These are phyloP conservation scores for Melampsora larici-populina DNA, from an alignment of 1,284 basidiomycete species.

Conservation along the genomic window DNA sequence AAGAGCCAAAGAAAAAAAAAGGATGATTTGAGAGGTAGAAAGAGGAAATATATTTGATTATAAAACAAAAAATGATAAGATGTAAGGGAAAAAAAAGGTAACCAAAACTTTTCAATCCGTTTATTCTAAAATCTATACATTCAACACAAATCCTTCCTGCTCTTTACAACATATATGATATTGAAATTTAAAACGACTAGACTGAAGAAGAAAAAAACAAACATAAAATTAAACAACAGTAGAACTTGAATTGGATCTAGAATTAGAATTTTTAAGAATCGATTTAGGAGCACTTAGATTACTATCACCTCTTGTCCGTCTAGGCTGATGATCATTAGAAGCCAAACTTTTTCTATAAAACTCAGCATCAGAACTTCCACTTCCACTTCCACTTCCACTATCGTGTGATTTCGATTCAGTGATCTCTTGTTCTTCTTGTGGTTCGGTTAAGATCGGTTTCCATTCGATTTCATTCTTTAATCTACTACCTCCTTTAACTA, in stretches of 20 bases:
- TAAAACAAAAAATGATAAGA: no score
- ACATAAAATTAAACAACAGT: background rate
- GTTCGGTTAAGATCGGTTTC: slow-evolving; percentile 1
- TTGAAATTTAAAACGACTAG: background rate
- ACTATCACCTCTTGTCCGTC: background rate
- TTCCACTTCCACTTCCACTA: background rate
- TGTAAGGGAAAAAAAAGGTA: no score
- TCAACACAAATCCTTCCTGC: background rate
- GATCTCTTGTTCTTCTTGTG: background rate
- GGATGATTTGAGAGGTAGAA: no score
- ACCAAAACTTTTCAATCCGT: no score
- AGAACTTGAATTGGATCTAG: no score
- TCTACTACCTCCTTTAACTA: slow-evolving; percentile 10
- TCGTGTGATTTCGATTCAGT: background rate
- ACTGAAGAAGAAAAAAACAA: background rate
- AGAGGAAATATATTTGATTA: no score
- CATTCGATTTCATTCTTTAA: slow-evolving; percentile 39
- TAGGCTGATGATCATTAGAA: no score
- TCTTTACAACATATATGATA: background rate
- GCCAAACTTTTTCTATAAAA: background rate
- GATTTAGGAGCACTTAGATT: background rate
- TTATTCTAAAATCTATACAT: background rate
- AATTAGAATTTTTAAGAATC: background rate
- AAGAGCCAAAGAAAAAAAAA: no score
- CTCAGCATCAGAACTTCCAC: background rate